Evolutionary conservation across 1,284 basidiomycete species (phyloP).

Genomic region (Ustilago nuda): DNA sequence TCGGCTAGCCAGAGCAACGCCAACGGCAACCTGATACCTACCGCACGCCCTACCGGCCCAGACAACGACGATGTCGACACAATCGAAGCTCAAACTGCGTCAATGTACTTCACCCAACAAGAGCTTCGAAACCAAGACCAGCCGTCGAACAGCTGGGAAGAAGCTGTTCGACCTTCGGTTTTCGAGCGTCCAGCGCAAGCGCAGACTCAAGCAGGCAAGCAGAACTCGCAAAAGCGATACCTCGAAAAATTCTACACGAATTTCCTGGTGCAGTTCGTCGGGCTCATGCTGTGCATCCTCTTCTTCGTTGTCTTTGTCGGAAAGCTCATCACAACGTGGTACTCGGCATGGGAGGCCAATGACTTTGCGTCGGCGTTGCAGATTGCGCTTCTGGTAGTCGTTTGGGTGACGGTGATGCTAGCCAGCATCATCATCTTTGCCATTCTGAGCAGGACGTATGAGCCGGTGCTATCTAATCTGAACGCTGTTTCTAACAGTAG

Average conservation of each 20-base stretch:
- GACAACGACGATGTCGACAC: not conserved
- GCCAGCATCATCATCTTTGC: constrained; percentile 34
- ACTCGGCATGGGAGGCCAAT: constrained; percentile 38
- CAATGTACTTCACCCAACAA: constrained; percentile 31
- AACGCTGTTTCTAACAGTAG: constrained; percentile 6
- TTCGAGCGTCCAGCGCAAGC: constrained; percentile 23
- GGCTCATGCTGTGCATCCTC: constrained; percentile 21
- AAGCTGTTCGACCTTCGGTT: constrained; percentile 24
- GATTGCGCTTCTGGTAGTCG: constrained; percentile 20
- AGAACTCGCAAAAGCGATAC: constrained; percentile 31
- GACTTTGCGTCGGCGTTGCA: constrained; percentile 11
- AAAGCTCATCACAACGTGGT: constrained; percentile 31
- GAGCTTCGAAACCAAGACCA: constrained; percentile 29
- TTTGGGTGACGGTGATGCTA: constrained; percentile 28
- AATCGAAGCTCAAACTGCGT: constrained; percentile 14
- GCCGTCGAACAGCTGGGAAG: constrained; percentile 24
- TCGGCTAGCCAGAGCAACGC: constrained; percentile 5
- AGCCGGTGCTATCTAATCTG: constrained; percentile 32
- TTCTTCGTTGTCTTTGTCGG: constrained; percentile 33
- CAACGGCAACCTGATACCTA: not conserved
- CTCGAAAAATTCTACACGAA: constrained; percentile 40
- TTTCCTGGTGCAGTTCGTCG: constrained; percentile 31
- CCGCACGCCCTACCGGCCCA: not conserved
- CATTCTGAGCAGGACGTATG: constrained; percentile 39
- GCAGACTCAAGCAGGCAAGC: constrained; percentile 8